Evolutionary conservation across 768 basidiomycete genomes (phyloP), one percentile per base, ranked within the genome.

Genomic region (Psilocybe sp.): DNA sequence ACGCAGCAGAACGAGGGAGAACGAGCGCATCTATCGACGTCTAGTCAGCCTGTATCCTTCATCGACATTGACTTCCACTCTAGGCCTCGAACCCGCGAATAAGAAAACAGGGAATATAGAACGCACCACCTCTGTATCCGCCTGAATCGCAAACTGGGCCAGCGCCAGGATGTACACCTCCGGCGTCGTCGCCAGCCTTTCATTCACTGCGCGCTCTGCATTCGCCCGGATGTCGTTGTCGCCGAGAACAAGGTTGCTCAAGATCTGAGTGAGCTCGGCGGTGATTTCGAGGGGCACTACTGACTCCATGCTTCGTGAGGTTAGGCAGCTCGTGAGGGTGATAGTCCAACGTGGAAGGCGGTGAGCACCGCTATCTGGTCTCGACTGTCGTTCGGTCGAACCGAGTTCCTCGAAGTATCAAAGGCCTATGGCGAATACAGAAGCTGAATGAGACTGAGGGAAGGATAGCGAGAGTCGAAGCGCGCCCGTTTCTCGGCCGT

Each of bases 181-280:
- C 3, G 89, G 90, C 1, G 85, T 83, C 57, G 85, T 83, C 14
- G 81, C 80, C 18, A 92, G 72, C 12, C 89, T 77, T 55, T 92
- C 87, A 61, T 92, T 88, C 50, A 92, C 88, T 0, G 85, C 85
- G 50, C 83, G 82, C 60, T 92, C 89, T 44, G 90, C 89, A 70
- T 88, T 85, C 56, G 84, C 73, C 14, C 89, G 82, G 44, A 92
- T 88, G 47, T 84, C 81, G 67, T 92, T 92, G 65, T 92, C 89
- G 4, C 88, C 90, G 36, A 89, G 73, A 4, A 92, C 86, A 15
- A 92, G 81, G 67, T 92, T 92, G 10, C 87, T 85, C 37, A 92
- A 80, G 52, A 91, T 89, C 68, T 92, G 89, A 0, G 86, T 89
- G 56, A 91, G 77, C 60, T 91, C 87, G 11, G 74, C 69, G 6